phyloP scores from a whole-genome alignment of 306 rosid genomes.

The Citrullus amarus region DNA sequence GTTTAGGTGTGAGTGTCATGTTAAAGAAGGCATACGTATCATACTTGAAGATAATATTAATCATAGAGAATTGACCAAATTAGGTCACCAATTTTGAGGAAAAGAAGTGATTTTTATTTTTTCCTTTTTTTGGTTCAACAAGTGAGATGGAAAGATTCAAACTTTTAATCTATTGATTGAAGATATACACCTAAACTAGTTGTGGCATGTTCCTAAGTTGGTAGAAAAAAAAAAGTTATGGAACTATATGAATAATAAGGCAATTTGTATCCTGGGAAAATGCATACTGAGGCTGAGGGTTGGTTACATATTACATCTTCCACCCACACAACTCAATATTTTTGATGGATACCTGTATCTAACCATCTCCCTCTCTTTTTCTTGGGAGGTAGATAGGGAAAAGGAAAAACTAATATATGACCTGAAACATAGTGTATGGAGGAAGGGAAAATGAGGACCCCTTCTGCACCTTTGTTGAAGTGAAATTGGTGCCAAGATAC shows the following conservation, averaged over 20 bases:
- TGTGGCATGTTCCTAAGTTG: too few species aligned
- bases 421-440: background rate
- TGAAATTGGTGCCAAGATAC: constrained; percentile 1
- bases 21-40: background rate
- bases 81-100: background rate
- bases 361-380: background rate
- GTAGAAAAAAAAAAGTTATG: background rate
- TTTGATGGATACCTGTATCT: constrained; percentile 1
- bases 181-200: too few species aligned
- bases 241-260: background rate
- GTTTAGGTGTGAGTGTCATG: background rate
- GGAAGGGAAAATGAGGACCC: constrained; percentile 11
- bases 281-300: background rate
- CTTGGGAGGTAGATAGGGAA: background rate
- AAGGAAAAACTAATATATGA: background rate
- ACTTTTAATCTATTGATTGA: too few species aligned
- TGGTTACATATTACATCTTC: constrained; percentile 12
- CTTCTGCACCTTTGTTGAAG: background rate
- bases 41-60: background rate
- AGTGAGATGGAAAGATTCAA: too few species aligned
- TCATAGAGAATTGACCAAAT: background rate
- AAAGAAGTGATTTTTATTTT: background rate
- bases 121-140: too few species aligned
- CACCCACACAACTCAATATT: constrained; percentile 4
- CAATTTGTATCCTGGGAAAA: background rate